Base-by-base conservation (phyloP, 2,329 filamentous ascomycete genomes). In the Escovopsis sp. region DNA sequence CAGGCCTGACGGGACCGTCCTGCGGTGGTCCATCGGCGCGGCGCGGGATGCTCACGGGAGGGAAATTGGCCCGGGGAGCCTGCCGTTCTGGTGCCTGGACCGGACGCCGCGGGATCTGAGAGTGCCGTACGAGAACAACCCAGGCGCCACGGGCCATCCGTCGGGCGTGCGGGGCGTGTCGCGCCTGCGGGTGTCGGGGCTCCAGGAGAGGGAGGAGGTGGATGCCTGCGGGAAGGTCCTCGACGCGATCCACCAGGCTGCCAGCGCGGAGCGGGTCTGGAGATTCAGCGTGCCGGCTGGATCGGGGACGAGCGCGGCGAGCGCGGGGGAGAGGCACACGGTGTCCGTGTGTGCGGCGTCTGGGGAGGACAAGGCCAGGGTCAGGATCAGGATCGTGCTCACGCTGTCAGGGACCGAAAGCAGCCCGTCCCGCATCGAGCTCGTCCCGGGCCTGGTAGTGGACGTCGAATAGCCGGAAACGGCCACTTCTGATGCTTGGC, bases 21-120 rank as follows among this genome's bases (percentile, higher is more conserved):
- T 82, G 28, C 63, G 72, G 45, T 84, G 79, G 77, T 65, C 69
- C 23, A 68, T 77, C 23, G 72, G 74, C 15, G 65, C 67, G 1
- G 55, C 62, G 0, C 59, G 60, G 11, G 54, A 47, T 32, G 46
- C 45, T 0, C 46, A 48, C 15, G 28, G 28, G 28, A 32, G 28
- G 28, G 51, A 4, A 37, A 44, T 3, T 47, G 49, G 4, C 57
- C 60, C 70, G 1, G 75, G 77, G 0, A 59, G 60, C 12, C 53
- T 77, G 10, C 80, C 79, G 0, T 83, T 83, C 50, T 83, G 72
- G 66, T 80, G 75, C 51, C 66, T 82, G 38, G 80, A 84, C 54
- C 59, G 73, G 11, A 82, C 78, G 2, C 59, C 67, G 3, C 57
- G 79, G 6, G 49, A 59, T n/a, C 53, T 74, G 2, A 59, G 79